Base-by-base conservation (phyloP, 2,329 filamentous ascomycete genomes). In the Ascochyta lentis region DNA sequence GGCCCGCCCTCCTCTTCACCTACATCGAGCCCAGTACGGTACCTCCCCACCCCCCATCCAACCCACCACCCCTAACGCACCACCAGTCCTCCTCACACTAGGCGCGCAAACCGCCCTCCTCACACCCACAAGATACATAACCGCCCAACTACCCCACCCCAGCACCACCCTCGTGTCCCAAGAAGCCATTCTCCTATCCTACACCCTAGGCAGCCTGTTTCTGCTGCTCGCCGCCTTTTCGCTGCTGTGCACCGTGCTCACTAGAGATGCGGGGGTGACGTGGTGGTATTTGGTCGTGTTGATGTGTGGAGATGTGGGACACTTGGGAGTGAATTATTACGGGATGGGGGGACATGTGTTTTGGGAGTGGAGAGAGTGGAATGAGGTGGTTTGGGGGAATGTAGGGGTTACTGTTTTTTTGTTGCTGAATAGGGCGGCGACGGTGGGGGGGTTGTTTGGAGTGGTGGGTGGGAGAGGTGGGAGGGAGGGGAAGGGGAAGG, bases 11-110 rank as follows among this genome's bases (percentile, higher is more conserved):
- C 6, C 38, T 71, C 10, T 67, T 68, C 57, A 65, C 65, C 19
- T 70, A 67, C 54, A 37, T 71, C 10, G 62, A 71, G 51, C 63
- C 67, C 9, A 23, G 67, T 68, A 61, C 58, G 24, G 67, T 68
- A 61, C 58, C 61, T 53, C 12, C 46, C 29, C 34, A 27, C n/a
- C 19, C 31, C 10, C 31, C 16, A 1, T 16, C 2, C 19, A 40
- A 29, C 27, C 8, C 27, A 4, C 27, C 10, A 3, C 7, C 3
- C 9, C 9, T 29, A 29, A 29, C 27, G 8, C 8, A 9, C 27
- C 7, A 12, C 9, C 8, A 29, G 27, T 12, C 8, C 27, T 29
- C 27, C 27, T 29, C 27, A 4, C 9, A 34, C 24, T 60, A 15
- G 65, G 64, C 46, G 53, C 40, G 44, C 49, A 68, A 22, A 46